Conservation (phyloP, 2,329 filamentous ascomycete genomes). For the Drechslerella stenobrocha region DNA sequence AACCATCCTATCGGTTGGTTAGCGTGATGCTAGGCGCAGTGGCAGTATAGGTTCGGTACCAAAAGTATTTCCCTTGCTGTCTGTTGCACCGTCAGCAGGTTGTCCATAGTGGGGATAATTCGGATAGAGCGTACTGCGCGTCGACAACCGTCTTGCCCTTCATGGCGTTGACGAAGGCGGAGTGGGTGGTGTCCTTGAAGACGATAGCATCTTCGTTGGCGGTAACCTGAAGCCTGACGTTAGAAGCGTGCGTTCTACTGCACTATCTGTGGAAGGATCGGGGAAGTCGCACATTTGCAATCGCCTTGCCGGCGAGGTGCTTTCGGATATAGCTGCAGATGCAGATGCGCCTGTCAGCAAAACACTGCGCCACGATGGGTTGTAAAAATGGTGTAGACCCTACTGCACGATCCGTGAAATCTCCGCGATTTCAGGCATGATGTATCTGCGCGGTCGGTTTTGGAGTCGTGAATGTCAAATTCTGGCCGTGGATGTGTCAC, state of each 20-base stretch:
- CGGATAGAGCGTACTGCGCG: constrained; percentile 17
- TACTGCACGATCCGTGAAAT: constrained; percentile 53
- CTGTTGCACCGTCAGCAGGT: constrained; percentile 62
- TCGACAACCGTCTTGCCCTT: constrained; percentile 71
- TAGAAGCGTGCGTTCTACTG: not conserved
- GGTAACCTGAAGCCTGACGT: constrained; percentile 53
- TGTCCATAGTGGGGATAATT: constrained; percentile 1
- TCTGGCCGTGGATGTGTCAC: not conserved
- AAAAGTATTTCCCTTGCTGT: constrained; percentile 97
- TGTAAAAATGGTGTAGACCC: no score
- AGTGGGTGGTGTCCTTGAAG: constrained; percentile 82
- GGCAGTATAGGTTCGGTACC: constrained; percentile 58
- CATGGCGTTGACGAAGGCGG: constrained; percentile 73
- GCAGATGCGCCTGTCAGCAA: no score
- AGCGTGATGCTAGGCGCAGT: constrained; percentile 53
- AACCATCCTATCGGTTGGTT: constrained; percentile 63
- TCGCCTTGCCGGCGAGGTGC: constrained; percentile 79
- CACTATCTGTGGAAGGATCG: not conserved
- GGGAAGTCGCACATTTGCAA: constrained; percentile 59
- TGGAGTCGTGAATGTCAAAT: not conserved
- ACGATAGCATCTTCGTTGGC: constrained; percentile 80
- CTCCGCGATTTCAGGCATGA: constrained; percentile 68
- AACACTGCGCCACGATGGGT: no score
- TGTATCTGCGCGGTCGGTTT: constrained; percentile 28
- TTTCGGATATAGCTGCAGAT: constrained; percentile 75